phyloP scores from a whole-genome alignment of 352 stramenopile species.

The Pilasporangium apinafurcum region DNA sequence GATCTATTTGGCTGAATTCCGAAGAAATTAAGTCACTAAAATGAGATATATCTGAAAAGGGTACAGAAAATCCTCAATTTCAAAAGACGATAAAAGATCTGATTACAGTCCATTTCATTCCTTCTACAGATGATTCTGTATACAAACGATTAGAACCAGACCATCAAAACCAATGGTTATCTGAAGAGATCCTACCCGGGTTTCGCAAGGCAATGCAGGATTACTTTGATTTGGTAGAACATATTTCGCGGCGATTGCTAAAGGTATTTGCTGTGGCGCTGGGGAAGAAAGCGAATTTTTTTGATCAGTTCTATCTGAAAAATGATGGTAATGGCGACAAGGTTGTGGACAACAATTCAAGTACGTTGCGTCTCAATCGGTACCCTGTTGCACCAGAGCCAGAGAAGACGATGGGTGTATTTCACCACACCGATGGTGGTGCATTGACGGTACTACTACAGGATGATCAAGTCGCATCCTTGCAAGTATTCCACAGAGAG shows the following conservation, averaged over 20 bases:
- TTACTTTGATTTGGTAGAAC: slow-evolving; percentile 18
- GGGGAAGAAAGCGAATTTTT: slow-evolving; percentile 12
- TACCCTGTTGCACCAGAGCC: slow-evolving; percentile 55
- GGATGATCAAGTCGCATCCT: slow-evolving; percentile 29
- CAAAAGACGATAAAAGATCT: no score
- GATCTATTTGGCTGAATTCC: no score
- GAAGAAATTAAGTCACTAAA: no score
- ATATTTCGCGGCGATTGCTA: slow-evolving; percentile 18
- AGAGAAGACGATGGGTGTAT: slow-evolving; percentile 22
- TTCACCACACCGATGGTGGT: slow-evolving; percentile 36
- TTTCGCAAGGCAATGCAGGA: slow-evolving; percentile 29
- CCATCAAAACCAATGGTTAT: slow-evolving; percentile 34
- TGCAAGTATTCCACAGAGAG: slow-evolving; percentile 36
- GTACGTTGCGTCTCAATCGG: slow-evolving; percentile 70
- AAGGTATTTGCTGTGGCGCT: slow-evolving; percentile 23
- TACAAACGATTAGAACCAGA: slow-evolving; percentile 74
- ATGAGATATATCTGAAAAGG: no score
- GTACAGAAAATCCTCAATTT: no score
- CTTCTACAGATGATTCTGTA: slow-evolving; percentile 25
- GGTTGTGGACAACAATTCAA: background rate
- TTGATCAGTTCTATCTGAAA: slow-evolving; percentile 24
- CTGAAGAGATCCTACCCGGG: slow-evolving; percentile 13
- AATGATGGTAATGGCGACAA: background rate
- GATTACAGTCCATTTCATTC: no score
- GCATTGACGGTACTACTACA: slow-evolving; percentile 46